Conservation (phyloP, 768 basidiomycete species). For the Termitomyces sp. region DNA sequence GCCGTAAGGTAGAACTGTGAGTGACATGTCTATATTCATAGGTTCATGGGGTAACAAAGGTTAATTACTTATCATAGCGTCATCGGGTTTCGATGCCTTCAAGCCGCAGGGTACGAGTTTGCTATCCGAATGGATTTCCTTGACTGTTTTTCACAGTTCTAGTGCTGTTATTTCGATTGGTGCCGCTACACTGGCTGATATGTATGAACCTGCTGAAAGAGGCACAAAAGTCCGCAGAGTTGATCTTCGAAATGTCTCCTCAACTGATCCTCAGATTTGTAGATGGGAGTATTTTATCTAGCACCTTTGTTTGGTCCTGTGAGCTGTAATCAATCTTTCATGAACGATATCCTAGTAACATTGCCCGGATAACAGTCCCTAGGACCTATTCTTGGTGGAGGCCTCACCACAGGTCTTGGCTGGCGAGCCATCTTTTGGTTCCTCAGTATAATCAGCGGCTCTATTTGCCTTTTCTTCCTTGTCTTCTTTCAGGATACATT, state of each 20-base stretch:
- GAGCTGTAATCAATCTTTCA: constrained; percentile 6
- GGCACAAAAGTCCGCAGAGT: constrained; percentile 48
- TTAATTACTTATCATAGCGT: constrained; percentile 26
- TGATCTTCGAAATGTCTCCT: background rate
- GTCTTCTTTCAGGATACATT: constrained; percentile 80
- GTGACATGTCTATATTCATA: constrained; percentile 8
- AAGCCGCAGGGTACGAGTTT: constrained; percentile 52
- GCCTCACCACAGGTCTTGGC: constrained; percentile 54
- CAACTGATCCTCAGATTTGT: background rate
- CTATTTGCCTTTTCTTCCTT: constrained; percentile 51
- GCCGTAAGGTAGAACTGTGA: constrained; percentile 45
- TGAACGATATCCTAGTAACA: background rate
- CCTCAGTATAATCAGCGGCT: constrained; percentile 55
- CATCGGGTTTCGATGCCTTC: constrained; percentile 65
- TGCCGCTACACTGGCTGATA: constrained; percentile 73
- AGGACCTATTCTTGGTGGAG: constrained; percentile 70
- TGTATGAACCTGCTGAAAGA: constrained; percentile 68
- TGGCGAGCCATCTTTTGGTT: constrained; percentile 90
- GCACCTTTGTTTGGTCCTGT: constrained; percentile 73
- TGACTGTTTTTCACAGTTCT: constrained; percentile 6
- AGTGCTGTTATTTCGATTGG: constrained; percentile 44
- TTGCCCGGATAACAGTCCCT: constrained; percentile 29
- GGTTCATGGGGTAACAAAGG: background rate
- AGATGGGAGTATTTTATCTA: constrained; percentile 78
- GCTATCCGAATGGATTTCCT: background rate